Base-by-base conservation (phyloP, 108 stramenopile species). In the Cyclotella sp. region DNA sequence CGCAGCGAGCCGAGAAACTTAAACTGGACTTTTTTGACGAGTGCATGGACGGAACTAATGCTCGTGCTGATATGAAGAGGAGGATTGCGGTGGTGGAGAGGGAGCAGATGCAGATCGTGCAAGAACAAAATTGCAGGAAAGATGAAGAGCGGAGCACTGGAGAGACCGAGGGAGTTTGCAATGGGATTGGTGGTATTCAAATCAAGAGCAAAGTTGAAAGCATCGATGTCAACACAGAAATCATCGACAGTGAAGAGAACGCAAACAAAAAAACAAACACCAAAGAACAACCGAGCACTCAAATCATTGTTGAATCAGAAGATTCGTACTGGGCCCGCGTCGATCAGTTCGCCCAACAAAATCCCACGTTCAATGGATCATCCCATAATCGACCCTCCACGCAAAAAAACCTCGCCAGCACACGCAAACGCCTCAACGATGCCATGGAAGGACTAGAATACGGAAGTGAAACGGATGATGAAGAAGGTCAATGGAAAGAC, bases 21-120 rank as follows among this genome's bases (percentile, higher is more conserved):
- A 81, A 81, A 55, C 43, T 75, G 53, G 74, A 70, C 46, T 81
- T 81, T 49, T 52, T 81, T 2, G 74, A 75, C 55, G 43, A 58
- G 51, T 80, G 83, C 45, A 49, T 81, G 0, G 51, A 53, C 16
- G 70, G 75, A 14, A 58, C 70, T 6, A 72, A 81, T 70, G 73
- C 78, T n/a, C 78, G 83, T 16, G 70, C 74, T 53, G 74, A 75
- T 39, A 63, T 75, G 24, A 68, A 81, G 3, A 49, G 81, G 15
- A 62, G 81, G 5, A 75, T 81, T 43, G 74, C 74, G 30, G 70
- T 65, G 27, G 69, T 81, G 70, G 74, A 81, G 22, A 44, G 29
- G 45, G 64, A 42, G 6, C 21, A 69, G 30, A 7, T 28, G 41
- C 47, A 13, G 22, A 64, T 13, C 21, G 9, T 11, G 21, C 46